Evolutionary conservation across 129 eudicot genomes (phyloP), one percentile per base, ranked within the genome.

Genomic region (Scalesia atractyloides): DNA sequence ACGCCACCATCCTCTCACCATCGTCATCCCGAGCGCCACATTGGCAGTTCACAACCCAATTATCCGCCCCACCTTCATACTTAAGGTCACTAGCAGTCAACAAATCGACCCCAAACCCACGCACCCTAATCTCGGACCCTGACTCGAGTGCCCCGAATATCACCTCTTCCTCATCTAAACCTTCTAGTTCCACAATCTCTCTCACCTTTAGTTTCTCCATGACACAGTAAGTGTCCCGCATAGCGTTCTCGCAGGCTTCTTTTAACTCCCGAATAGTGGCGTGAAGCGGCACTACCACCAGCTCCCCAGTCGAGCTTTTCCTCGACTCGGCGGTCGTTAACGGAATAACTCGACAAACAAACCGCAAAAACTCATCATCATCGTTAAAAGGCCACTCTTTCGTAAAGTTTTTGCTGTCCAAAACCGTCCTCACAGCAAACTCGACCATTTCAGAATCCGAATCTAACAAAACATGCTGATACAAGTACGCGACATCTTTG

Each of bases 1-100:
- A 94, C 0, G 98, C 82, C 79, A 90, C 86, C 98, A 94, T 94
- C 74, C 96, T 78, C 77, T 94, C 97, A 0, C 98, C 98, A 66
- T 94, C 98, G 73, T 94, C 97, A 65, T 94, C 97, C 41, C 15
- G 48, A 2, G 98, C 92, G 16, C 98, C 98, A 74, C 98, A 90
- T 60, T 72, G 81, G 60, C 97, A 94, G n/a, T 73, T 83, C 9
- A 94, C 97, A 0, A 79, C 85, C 98, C 98, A 94, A 19, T 84
- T 90, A 13, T 90, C 93, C 2, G 82, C 77, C 34, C 98, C 98
- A 18, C 93, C 96, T 73, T 87, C 89, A 33, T 84, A 83, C 64
- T 77, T 81, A 79, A 82, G 54, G 9, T 86, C 88, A 1, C 54
- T 68, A 43, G 18, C 64, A 11, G 53, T 72, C 54, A 56, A 66